Conservation (phyloP, 1,284 basidiomycete genomes). For the Trichosporon sp. region DNA sequence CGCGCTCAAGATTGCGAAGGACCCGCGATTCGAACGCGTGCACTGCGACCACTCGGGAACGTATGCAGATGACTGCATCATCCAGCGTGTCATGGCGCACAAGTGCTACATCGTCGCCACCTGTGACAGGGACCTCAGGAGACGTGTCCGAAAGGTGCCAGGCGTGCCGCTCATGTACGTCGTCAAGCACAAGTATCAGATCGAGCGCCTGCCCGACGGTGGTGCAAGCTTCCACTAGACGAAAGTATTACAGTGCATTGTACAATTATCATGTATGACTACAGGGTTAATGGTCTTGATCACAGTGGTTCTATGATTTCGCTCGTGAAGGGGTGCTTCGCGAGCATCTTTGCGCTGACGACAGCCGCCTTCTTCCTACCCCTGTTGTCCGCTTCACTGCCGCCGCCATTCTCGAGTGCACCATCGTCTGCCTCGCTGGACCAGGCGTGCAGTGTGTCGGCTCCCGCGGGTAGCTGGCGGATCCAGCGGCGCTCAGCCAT, state of each 20-base stretch:
- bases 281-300: constrained; percentile 3
- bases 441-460: constrained; percentile 47
- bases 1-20: constrained; percentile 87
- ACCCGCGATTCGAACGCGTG: constrained; percentile 92
- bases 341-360: neutral
- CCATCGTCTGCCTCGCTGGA: constrained; percentile 1
- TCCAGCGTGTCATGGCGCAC: constrained; percentile 88
- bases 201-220: constrained; percentile 79
- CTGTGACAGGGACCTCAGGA: constrained; percentile 89
- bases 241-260: neutral
- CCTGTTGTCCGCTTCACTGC: neutral
- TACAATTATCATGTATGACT: constrained; percentile 15
- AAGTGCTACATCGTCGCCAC: constrained; percentile 98
- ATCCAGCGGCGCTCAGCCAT: constrained; percentile 70
- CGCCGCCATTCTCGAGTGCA: neutral
- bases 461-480: constrained; percentile 54
- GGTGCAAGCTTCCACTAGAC: constrained; percentile 25
- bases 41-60: constrained; percentile 89
- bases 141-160: constrained; percentile 86
- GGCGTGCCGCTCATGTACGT: constrained; percentile 97
- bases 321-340: constrained; percentile 18
- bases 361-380: constrained; percentile 3
- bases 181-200: constrained; percentile 79
- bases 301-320: constrained; percentile 24
- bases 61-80: constrained; percentile 97